A percentile compares a stretch with the other conserved stretches of the same genome.
Conservation (phyloP, 2,329 filamentous ascomycete genomes). For the Aspergillus bombycis region DNA sequence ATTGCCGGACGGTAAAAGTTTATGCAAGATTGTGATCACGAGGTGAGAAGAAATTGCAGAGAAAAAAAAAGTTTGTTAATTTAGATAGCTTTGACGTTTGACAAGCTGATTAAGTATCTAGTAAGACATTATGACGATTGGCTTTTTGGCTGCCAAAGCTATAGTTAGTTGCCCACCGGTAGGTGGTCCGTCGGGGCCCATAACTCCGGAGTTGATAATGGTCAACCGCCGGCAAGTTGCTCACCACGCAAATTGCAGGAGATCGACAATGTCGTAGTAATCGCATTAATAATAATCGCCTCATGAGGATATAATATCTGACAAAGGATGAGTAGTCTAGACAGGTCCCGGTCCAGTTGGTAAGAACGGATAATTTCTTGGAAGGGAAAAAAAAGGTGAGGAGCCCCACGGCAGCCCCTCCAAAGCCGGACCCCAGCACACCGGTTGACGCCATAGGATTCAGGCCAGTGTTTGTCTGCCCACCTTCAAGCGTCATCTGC, state of each 20-base stretch:
- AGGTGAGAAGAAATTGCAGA: background rate
- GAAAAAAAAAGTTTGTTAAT: background rate
- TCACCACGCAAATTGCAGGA: background rate
- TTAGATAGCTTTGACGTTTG: background rate
- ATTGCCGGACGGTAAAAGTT: background rate
- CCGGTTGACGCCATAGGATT: conserved; percentile 26
- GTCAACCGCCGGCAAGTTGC: background rate
- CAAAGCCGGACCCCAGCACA: conserved; percentile 26
- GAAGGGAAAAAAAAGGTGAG: conserved; percentile 11
- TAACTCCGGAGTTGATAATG: background rate
- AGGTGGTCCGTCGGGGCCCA: background rate
- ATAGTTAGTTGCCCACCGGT: background rate
- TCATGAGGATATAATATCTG: background rate
- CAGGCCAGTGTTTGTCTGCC: conserved; percentile 5
- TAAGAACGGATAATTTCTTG: conserved; percentile 30
- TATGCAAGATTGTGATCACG: background rate
- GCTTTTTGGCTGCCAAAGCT: background rate
- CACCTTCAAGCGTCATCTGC: conserved; percentile 13
- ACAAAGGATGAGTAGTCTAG: conserved; percentile 5
- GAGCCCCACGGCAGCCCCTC: conserved; percentile 23
- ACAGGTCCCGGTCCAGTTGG: background rate
- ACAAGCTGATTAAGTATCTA: background rate
- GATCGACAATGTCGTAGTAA: background rate
- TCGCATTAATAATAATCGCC: background rate
- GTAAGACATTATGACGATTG: background rate